Percentiles rank a stretch among this genome's conserved stretches.
Evolutionary conservation across 495 filamentous ascomycete genomes (phyloP).

Genomic region (Aspergillus conjunctus): DNA sequence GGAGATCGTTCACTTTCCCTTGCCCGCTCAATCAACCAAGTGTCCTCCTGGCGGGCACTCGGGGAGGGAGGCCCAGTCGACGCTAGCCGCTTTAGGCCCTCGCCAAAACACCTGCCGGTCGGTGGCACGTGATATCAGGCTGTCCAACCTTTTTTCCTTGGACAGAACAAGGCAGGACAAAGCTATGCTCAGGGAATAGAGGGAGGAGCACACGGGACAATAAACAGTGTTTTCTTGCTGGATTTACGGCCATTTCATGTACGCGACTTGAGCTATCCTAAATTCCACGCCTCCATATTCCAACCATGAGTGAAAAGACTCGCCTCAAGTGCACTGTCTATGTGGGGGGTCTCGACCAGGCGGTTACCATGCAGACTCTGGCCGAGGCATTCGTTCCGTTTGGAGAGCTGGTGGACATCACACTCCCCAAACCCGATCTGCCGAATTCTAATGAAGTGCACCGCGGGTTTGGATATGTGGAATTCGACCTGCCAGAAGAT

Average conservation of each 20-base stretch:
- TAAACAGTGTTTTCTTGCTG: not conserved
- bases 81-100: conserved; percentile 38
- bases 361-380: conserved; percentile 71
- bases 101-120: conserved; percentile 43
- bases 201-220: not conserved
- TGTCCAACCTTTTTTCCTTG: conserved; percentile 17
- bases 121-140: conserved; percentile 48
- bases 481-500: conserved; percentile 84
- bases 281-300: not conserved
- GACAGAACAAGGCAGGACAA: too few species aligned
- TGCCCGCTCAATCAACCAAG: conserved; percentile 39
- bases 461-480: conserved; percentile 94
- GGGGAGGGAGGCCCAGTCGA: too few species aligned
- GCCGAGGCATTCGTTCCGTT: conserved; percentile 95
- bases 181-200: conserved; percentile 5
- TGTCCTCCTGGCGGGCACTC: conserved; percentile 46
- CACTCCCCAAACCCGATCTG: conserved; percentile 81
- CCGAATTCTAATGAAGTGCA: conserved; percentile 72
- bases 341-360: conserved; percentile 82
- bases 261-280: too few species aligned
- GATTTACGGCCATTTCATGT: not conserved
- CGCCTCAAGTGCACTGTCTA: conserved; percentile 87
- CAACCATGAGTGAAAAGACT: conserved; percentile 74
- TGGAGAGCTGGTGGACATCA: conserved; percentile 87
- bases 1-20: not conserved